phyloP scores from a whole-genome alignment of 208 protist species.

The Balamuthia mandrillaris region DNA sequence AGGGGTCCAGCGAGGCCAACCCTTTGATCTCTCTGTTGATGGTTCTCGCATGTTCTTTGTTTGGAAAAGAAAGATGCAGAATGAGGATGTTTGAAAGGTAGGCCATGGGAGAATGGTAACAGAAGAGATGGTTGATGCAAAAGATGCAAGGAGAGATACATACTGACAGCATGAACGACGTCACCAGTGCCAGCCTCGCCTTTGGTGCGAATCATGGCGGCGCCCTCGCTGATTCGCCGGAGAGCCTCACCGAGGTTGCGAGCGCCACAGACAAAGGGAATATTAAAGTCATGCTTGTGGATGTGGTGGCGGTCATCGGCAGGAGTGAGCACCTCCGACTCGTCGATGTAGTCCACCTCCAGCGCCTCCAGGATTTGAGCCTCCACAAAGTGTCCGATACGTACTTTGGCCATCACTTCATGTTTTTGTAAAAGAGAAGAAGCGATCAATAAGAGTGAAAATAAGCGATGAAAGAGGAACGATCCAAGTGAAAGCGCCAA shows the following conservation, averaged over 20 bases:
- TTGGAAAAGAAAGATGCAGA: too few species aligned
- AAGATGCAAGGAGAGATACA: too few species aligned
- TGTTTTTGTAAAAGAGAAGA: too few species aligned
- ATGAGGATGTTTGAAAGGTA: too few species aligned
- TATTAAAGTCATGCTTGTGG: slow-evolving; percentile 76
- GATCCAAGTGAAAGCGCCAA: too few species aligned
- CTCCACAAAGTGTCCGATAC: slow-evolving; percentile 84
- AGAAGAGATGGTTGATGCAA: too few species aligned
- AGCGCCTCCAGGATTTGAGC: slow-evolving; percentile 77
- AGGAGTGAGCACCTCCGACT: slow-evolving; percentile 79
- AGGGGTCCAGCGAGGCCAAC: slow-evolving; percentile 72
- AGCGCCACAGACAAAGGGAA: slow-evolving; percentile 82
- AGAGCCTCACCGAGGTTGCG: slow-evolving; percentile 83
- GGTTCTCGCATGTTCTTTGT: slow-evolving; percentile 58
- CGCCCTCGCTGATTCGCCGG: slow-evolving; percentile 76
- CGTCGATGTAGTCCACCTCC: slow-evolving; percentile 83
- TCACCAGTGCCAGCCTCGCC: slow-evolving; percentile 84
- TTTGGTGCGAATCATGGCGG: slow-evolving; percentile 83
- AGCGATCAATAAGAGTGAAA: too few species aligned
- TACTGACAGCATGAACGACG: slow-evolving; percentile 81
- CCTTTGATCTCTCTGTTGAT: slow-evolving; percentile 71
- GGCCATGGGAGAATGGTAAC: too few species aligned
- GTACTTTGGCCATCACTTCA: slow-evolving; percentile 83
- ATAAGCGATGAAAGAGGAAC: too few species aligned
- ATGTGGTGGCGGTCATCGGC: slow-evolving; percentile 80